Conservation (phyloP, 495 filamentous ascomycete genomes). For the Penicillium canariense region DNA sequence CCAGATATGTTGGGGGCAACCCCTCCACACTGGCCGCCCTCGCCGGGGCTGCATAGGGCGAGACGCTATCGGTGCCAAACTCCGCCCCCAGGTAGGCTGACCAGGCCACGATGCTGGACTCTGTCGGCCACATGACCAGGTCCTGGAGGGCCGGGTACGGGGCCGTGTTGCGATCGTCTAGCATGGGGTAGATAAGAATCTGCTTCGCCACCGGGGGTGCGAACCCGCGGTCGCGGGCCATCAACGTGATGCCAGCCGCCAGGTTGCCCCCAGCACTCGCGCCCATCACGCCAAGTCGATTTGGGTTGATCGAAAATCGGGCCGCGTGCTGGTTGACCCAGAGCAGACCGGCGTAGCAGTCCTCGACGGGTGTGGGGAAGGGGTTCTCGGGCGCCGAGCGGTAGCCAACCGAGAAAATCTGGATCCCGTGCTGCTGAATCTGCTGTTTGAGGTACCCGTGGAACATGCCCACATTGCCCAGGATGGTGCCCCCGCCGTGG, state of each 20-base stretch:
- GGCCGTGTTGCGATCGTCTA: constrained; percentile 35
- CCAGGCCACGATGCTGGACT: constrained; percentile 27
- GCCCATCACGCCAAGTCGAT: constrained; percentile 60
- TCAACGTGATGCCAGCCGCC: constrained; percentile 38
- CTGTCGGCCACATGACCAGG: constrained; percentile 29
- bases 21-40: constrained; percentile 20
- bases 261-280: constrained; percentile 60
- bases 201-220: constrained; percentile 44
- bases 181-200: constrained; percentile 49
- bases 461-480: constrained; percentile 9
- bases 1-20: constrained; percentile 28
- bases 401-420: constrained; percentile 34
- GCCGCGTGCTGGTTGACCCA: constrained; percentile 42
- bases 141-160: constrained; percentile 12
- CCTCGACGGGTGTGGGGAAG: constrained; percentile 29
- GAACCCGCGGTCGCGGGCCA: constrained; percentile 42
- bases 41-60: constrained; percentile 25
- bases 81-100: constrained; percentile 23
- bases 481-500: constrained; percentile 26
- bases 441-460: constrained; percentile 1
- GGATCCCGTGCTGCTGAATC: constrained; percentile 13
- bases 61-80: constrained; percentile 19
- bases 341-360: constrained; percentile 40
- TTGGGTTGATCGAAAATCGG: constrained; percentile 47
- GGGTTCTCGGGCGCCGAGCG: constrained; percentile 36